Conservation (phyloP, 2,329 filamentous ascomycete species). For the Helicocarpus griseus region DNA sequence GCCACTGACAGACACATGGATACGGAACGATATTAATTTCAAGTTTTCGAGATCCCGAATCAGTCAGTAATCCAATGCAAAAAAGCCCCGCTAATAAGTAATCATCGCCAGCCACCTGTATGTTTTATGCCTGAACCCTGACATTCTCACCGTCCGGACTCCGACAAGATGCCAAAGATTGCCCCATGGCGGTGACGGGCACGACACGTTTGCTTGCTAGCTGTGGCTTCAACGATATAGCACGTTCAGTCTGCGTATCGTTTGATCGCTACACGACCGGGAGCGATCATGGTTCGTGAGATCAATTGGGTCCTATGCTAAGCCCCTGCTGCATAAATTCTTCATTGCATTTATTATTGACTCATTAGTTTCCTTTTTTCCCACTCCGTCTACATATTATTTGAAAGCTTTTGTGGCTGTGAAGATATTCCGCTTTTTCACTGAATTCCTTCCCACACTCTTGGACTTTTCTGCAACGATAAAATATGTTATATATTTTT, state of each 20-base stretch:
- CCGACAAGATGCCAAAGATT: neutral
- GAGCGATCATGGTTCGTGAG: neutral
- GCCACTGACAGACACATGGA: neutral
- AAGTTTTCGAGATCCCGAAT: neutral
- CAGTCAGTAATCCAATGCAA: neutral
- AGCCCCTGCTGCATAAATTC: conserved; percentile 1
- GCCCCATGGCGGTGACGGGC: neutral
- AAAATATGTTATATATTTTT: too few species aligned
- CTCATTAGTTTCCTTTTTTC: neutral
- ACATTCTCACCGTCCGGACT: neutral
- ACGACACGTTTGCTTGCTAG: neutral
- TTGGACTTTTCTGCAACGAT: too few species aligned
- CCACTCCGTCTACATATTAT: too few species aligned
- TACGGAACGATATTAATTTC: neutral
- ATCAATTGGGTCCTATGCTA: neutral
- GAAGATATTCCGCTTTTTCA: too few species aligned
- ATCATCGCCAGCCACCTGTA: neutral
- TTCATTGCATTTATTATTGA: neutral
- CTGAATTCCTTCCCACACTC: too few species aligned
- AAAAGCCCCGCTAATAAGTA: neutral
- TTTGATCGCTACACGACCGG: too few species aligned
- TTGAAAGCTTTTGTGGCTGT: too few species aligned
- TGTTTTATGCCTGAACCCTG: neutral
- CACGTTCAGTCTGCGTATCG: too few species aligned
- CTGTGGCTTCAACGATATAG: neutral